Percentiles rank a stretch among this genome's conserved stretches.
Evolutionary conservation across 305 asterid species (phyloP).

Genomic region (Solanum hybrid): DNA sequence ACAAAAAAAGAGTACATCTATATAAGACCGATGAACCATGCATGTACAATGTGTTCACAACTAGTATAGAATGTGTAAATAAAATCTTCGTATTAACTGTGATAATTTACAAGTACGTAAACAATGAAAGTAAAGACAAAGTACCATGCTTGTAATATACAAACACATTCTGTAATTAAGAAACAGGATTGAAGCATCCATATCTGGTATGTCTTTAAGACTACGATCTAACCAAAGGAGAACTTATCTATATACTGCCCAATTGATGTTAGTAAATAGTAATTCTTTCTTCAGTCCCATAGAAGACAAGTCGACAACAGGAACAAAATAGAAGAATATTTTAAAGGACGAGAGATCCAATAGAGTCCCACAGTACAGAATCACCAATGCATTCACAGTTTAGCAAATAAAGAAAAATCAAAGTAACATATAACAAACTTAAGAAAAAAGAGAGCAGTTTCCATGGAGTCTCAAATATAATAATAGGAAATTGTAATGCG

Average conservation of each 20-base stretch:
- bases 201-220: background rate
- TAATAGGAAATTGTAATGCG: slow-evolving; percentile 2
- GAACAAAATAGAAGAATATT: background rate
- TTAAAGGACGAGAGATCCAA: background rate
- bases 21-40: background rate
- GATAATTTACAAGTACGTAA: background rate
- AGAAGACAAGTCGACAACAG: background rate
- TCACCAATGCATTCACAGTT: background rate
- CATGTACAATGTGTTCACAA: background rate
- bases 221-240: background rate
- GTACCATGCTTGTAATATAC: background rate
- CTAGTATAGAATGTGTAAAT: background rate
- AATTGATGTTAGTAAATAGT: background rate
- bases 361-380: background rate
- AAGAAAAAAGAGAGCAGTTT: background rate
- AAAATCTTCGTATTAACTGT: background rate
- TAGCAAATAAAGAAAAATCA: background rate
- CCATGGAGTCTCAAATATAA: background rate
- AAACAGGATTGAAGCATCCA: background rate
- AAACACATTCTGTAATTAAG: background rate
- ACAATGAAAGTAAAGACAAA: background rate
- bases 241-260: background rate
- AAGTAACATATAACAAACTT: background rate
- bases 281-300: background rate
- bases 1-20: background rate